phyloP scores from a whole-genome alignment of 257 asterid genomes.

The Solanum appendiculatum region DNA sequence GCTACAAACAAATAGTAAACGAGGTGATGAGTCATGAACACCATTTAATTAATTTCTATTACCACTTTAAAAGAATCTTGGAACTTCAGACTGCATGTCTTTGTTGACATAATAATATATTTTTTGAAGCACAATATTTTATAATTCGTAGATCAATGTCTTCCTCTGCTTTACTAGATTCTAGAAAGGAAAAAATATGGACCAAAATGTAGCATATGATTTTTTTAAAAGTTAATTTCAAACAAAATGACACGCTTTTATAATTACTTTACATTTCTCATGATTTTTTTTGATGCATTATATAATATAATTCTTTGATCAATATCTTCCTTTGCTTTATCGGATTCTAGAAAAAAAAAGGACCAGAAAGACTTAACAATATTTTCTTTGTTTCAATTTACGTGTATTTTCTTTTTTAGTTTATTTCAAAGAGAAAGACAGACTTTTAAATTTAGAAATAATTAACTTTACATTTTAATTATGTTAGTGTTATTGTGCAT shows the following conservation, averaged over 20 bases:
- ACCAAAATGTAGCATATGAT: no score
- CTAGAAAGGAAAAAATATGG: not conserved
- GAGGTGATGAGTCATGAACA: not conserved
- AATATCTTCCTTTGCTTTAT: not conserved
- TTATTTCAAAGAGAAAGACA: no score
- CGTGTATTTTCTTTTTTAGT: no score
- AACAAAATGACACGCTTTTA: no score
- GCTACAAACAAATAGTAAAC: not conserved
- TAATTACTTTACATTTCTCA: no score
- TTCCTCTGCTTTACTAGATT: not conserved
- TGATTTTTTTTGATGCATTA: no score
- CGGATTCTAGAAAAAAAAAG: not conserved
- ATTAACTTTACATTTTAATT: no score
- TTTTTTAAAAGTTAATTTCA: no score
- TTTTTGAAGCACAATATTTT: not conserved
- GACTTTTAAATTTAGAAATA: no score
- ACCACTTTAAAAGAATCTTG: not conserved
- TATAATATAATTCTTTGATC: not conserved
- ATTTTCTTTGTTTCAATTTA: not conserved
- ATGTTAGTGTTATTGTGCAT: no score
- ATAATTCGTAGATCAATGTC: not conserved
- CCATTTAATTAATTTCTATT: not conserved
- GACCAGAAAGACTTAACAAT: not conserved
- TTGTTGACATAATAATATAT: not conserved
- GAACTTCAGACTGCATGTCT: not conserved